Percentiles rank a stretch among this genome's conserved stretches.
Evolutionary conservation across 495 filamentous ascomycete genomes (phyloP).

Genomic region (Pseudevernia furfuracea): DNA sequence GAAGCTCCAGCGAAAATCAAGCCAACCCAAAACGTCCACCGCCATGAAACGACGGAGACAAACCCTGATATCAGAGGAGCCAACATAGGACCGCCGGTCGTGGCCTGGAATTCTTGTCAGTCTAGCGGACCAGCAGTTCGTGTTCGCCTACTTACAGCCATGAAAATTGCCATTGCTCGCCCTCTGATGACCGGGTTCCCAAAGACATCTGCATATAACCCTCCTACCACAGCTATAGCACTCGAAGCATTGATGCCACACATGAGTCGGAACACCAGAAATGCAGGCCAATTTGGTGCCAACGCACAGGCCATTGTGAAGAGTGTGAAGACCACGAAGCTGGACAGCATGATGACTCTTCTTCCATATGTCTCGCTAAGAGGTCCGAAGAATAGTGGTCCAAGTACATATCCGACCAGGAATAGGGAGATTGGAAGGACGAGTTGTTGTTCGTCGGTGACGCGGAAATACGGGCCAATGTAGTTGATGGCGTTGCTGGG

Average conservation of each 20-base stretch:
- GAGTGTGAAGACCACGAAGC: constrained; percentile 56
- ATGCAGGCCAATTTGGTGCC: constrained; percentile 56
- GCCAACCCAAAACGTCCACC: constrained; percentile 58
- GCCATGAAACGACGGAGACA: constrained; percentile 52
- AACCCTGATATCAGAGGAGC: constrained; percentile 64
- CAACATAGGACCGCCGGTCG: constrained; percentile 58
- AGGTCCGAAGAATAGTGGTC: constrained; percentile 60
- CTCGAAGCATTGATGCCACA: constrained; percentile 57
- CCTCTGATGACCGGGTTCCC: constrained; percentile 52
- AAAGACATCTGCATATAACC: constrained; percentile 68
- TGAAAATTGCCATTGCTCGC: constrained; percentile 63
- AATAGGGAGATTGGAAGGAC: constrained; percentile 73
- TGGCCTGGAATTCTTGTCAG: constrained; percentile 40
- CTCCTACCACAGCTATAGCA: constrained; percentile 63
- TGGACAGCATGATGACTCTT: constrained; percentile 50
- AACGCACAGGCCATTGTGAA: constrained; percentile 64
- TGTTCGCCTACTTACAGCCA: constrained; percentile 47
- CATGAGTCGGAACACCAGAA: constrained; percentile 62
- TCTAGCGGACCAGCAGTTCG: not conserved
- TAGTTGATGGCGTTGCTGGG: constrained; percentile 55
- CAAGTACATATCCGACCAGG: constrained; percentile 61
- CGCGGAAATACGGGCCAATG: constrained; percentile 50
- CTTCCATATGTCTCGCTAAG: constrained; percentile 65
- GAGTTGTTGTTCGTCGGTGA: constrained; percentile 47
- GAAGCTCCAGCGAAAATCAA: constrained; percentile 49